Evolutionary conservation across 176 grass and related monocot species (phyloP), one percentile per base, ranked within the genome.

Genomic region (Neostapfia colusana): DNA sequence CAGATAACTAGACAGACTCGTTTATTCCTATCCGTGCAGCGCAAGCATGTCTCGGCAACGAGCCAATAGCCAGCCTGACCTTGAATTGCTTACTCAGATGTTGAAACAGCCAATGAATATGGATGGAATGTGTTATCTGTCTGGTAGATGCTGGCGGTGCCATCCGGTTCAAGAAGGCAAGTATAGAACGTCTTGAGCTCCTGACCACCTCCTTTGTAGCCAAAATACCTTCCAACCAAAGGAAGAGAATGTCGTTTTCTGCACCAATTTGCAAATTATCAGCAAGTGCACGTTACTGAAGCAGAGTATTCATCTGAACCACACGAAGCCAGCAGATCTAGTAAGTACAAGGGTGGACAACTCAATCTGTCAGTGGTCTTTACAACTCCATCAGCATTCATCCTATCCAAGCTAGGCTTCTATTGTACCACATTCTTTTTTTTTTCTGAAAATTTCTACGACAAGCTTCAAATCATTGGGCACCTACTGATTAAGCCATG

Each of bases 121-220:
- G 26, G 1, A 31, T 48, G 65, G 37, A 46, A n/a, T n/a, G n/a
- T n/a, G n/a, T n/a, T n/a, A 40, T 48, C 66, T 63, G 37, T 56
- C 46, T 70, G 57, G 18, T 18, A 23, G n/a, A n/a, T n/a, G n/a
- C n/a, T n/a, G n/a, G n/a, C n/a, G n/a, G 16, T 35, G 18, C 74
- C 8, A 3, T 63, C 55, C 5, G 45, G 27, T 63, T 27, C 78
- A 43, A 43, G 53, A 80, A 80, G 75, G 26, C 48, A 35, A 24
- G 18, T 34, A 40, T 31, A 40, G 38, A 34, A 3, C 23, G 71
- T 44, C 31, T 71, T 71, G 66, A 38, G 43, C 39, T 81, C 62
- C 48, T 34, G 2, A 6, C 18, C 6, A 24, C 10, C 18, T 69
- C 51, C 70, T 7, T 7, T 54, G 17, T 7, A 10, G 51, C 31